These are phyloP conservation scores for Diplodia sapinea DNA, from an alignment of 2,329 filamentous ascomycete genomes.

Conservation along the genomic window DNA sequence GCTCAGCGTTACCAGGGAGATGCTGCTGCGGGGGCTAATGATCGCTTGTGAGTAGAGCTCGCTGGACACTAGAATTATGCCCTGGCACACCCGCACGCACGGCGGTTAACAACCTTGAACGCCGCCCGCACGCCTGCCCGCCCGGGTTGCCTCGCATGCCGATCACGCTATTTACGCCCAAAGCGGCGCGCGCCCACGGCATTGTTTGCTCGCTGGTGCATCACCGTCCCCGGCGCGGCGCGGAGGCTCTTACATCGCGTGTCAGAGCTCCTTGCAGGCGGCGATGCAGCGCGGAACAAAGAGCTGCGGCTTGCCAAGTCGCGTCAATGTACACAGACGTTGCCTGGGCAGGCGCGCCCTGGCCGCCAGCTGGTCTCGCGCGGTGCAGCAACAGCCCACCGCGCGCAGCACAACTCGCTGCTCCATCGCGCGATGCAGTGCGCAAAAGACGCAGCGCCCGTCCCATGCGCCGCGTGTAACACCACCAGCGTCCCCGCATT, in stretches of 20 bases:
- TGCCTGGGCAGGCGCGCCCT: slow-evolving; percentile 30
- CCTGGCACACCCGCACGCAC: slow-evolving; percentile 24
- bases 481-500: slow-evolving; percentile 28
- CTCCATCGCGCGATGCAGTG: background rate
- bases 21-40: slow-evolving; percentile 38
- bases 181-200: slow-evolving; percentile 17
- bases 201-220: slow-evolving; percentile 29
- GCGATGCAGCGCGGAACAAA: slow-evolving; percentile 31
- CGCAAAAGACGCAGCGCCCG: slow-evolving; percentile 9
- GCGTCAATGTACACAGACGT: slow-evolving; percentile 27
- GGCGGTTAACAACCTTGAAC: slow-evolving; percentile 29
- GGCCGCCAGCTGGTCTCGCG: slow-evolving; percentile 15
- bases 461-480: slow-evolving; percentile 27
- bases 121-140: slow-evolving; percentile 20
- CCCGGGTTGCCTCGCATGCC: slow-evolving; percentile 30
- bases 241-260: slow-evolving; percentile 30
- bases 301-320: slow-evolving; percentile 26
- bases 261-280: slow-evolving; percentile 30
- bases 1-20: slow-evolving; percentile 35
- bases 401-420: slow-evolving; percentile 20
- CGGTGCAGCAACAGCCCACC: slow-evolving; percentile 21
- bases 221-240: slow-evolving; percentile 19
- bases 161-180: slow-evolving; percentile 31
- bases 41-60: slow-evolving; percentile 33
- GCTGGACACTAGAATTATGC: slow-evolving; percentile 32